Evolutionary conservation across 805 yeast species (phyloP), one percentile per base, ranked within the genome.

Genomic region (Lachancea lanzarotensis): DNA sequence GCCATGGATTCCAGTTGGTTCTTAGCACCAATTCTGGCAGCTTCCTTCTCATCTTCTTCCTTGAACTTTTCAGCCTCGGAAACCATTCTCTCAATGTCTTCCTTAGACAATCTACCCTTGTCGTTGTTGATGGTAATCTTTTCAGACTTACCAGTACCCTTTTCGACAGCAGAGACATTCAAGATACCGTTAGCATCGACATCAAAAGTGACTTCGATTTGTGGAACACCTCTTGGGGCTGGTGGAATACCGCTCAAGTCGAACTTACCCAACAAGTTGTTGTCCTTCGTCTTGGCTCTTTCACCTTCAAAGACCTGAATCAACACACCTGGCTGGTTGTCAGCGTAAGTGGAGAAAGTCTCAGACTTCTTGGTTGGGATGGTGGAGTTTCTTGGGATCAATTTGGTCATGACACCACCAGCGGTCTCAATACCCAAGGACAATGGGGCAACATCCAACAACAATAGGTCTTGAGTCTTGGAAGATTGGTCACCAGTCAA

Each of bases 371-470:
- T 91, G 69, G 96, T 86, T 75, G 98, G 98, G 61, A 91, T 89
- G 53, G 98, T 90, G 50, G 97, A 84, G 85, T 91, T 91, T 80
- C 98, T 85, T 76, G 96, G 96, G 64, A 91, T 91, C 75, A 91
- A 85, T 76, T 88, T 88, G 73, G 98, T 90, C 96, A 91, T 90
- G 74, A 90, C 93, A 84, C 98, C 98, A 82, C 98, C 98, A 69
- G 97, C 96, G 64, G 97, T 91, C 79, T 91, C 98, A 73, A 91
- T 91, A 84, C 98, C 98, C 63, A 91, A 72, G 50, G 98, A 90
- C 69, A 91, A 81, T 72, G 98, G 98, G 69, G 97, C 95, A 72
- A 91, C 98, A 81, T 91, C 98, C 70, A 93, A 84, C 68, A 91
- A 81, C 69, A 93, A 79, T 70, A 90, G 77, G 70, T 90, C 98